Base-by-base conservation (phyloP, 2,329 filamentous ascomycete genomes). In the Coniosporium tulheliwenetii region DNA sequence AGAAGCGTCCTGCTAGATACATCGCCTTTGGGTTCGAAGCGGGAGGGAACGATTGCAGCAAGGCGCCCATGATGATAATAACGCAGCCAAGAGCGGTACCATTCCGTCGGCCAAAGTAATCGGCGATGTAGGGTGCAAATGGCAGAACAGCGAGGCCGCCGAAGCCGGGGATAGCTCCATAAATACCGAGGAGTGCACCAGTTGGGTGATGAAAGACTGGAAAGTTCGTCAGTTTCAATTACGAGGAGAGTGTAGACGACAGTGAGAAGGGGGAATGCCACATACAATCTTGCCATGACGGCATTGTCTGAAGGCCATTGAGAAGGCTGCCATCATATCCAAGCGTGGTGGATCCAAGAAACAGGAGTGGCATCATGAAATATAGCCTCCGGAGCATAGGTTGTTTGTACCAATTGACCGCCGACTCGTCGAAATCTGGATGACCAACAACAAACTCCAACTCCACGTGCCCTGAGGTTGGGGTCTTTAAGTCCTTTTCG, bases 1-100 rank as follows among this genome's bases (percentile, higher is more conserved):
- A 44, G 36, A 48, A 43, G 19, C 44, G 40, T 3, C 46, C 46
- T 4, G 45, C 49, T 10, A 51, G 30, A 39, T 39, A 61, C 40
- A 43, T 52, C 41, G 19, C 19, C 7, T 26, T 26, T 3, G 19
- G 19, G 7, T 39, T 54, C 44, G 41, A 47, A 42, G 41, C 49
- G 45, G 39, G 54, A 43, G 44, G 56, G 37, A 10, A 36, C 30
- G 33, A 40, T 32, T 46, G 45, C 10, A 47, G 41, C 8, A 58
- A 47, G 30, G 61, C 65, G 40, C 63, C 67, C 14, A 63, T 42
- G 44, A 67, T 51, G 62, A 69, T 67, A 43, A 70, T 52, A 9
- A 60, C 10, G 45, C 63, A 66, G 14, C 67, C 66, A 29, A 57
- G 30, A 12, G 45, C 44, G 15, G 50, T 50, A 34, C 47, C 50